Evolutionary conservation across 2,329 filamentous ascomycete genomes (phyloP).

Genomic region (Epichloe amarillans): DNA sequence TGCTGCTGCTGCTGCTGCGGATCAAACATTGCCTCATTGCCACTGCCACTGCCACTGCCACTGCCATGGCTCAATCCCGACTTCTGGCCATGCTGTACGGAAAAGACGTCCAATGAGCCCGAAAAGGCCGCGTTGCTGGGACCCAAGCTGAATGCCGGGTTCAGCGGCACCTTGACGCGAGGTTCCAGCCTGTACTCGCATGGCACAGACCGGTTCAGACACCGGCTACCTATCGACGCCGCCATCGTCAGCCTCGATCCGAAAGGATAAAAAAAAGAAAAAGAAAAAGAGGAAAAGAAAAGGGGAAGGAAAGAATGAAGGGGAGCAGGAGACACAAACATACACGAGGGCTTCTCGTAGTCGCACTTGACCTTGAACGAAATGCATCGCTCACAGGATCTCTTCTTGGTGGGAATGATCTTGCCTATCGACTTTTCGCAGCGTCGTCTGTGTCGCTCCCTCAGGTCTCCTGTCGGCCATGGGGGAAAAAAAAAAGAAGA

Average conservation of each 20-base stretch:
- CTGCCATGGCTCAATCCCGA: neutral
- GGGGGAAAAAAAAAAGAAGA: too few relatives aligned
- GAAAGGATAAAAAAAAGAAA: too few relatives aligned
- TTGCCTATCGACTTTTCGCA: slow-evolving; percentile 7
- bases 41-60: neutral
- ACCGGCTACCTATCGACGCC: slow-evolving; percentile 1
- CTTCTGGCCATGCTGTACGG: neutral
- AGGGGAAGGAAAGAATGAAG: neutral
- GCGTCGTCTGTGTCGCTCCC: slow-evolving; percentile 5
- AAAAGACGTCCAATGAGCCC: slow-evolving; percentile 5
- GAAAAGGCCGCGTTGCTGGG: slow-evolving; percentile 3
- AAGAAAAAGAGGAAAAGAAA: too few relatives aligned
- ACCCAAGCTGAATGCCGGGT: slow-evolving; percentile 6
- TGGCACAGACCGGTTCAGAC: slow-evolving; percentile 4
- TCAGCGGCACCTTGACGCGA: slow-evolving; percentile 7
- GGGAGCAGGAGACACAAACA: neutral
- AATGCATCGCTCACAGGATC: slow-evolving; percentile 7
- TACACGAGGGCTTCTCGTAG: slow-evolving; percentile 6
- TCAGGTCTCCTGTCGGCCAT: slow-evolving; percentile 3
- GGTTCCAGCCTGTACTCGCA: slow-evolving; percentile 7
- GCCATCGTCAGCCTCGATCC: neutral
- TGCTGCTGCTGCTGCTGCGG: neutral
- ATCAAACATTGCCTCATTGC: neutral
- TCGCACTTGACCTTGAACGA: slow-evolving; percentile 8
- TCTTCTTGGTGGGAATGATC: slow-evolving; percentile 7